A percentile compares a stretch with the other conserved stretches of the same genome.
Conservation (phyloP, 78 protist genomes). For the Bodo saltans region DNA sequence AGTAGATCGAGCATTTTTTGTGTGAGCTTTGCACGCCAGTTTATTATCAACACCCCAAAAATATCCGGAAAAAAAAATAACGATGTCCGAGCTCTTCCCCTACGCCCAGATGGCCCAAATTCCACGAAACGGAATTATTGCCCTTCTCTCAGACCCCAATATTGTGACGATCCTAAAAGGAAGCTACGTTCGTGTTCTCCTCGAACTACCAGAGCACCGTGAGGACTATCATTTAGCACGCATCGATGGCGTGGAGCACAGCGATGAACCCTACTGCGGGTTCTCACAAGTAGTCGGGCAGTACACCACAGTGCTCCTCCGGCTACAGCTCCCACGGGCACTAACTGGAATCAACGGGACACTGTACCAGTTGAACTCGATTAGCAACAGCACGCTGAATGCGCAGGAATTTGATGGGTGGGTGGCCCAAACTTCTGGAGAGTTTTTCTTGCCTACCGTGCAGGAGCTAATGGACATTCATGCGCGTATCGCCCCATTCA, state of each 20-base stretch:
- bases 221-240: background rate
- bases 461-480: too few relatives aligned
- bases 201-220: background rate
- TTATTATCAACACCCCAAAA: too few relatives aligned
- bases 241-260: background rate
- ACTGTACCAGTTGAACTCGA: background rate
- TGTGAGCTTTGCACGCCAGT: too few relatives aligned
- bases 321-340: slow-evolving; percentile 2
- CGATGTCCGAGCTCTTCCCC: too few relatives aligned
- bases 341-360: background rate
- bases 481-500: too few relatives aligned
- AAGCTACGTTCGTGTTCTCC: slow-evolving; percentile 24
- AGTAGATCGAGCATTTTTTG: too few relatives aligned
- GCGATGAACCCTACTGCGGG: slow-evolving; percentile 4
- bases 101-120: background rate
- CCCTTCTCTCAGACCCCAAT: background rate
- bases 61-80: too few relatives aligned
- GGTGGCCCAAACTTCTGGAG: background rate
- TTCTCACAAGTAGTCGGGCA: background rate
- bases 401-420: background rate
- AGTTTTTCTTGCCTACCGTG: too few relatives aligned
- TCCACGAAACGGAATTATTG: background rate
- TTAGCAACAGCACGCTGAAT: slow-evolving; percentile 7
- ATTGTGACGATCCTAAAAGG: background rate
- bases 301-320: slow-evolving; percentile 9